A percentile compares a stretch with the other conserved stretches of the same genome.
phyloP scores from a whole-genome alignment of 2,329 filamentous ascomycete genomes.

The Calonectria honghensis region DNA sequence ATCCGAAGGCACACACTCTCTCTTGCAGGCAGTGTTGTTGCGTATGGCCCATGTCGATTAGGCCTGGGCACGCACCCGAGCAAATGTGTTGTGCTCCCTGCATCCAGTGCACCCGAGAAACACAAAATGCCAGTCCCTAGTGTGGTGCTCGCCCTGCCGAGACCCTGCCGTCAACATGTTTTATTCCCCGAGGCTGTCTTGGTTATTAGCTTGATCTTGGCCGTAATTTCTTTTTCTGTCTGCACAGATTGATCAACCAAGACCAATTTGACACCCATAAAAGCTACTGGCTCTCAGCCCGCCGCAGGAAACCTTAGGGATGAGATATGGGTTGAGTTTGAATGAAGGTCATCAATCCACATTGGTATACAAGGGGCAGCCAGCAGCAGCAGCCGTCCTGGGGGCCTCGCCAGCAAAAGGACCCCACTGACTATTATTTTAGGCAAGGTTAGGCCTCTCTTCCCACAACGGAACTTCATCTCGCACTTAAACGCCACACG shows the following conservation, averaged over 20 bases:
- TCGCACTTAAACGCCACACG: slow-evolving; percentile 25
- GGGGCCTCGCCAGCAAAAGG: slow-evolving; percentile 5
- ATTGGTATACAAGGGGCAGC: neutral
- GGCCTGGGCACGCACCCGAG: neutral
- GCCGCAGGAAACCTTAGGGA: neutral
- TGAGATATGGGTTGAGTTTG: neutral
- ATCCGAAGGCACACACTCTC: neutral
- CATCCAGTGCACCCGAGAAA: neutral
- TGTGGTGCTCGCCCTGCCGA: slow-evolving; percentile 21
- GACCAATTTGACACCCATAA: no score
- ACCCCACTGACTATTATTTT: slow-evolving; percentile 7
- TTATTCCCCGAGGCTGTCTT: slow-evolving; percentile 24
- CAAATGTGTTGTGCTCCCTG: neutral
- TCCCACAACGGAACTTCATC: slow-evolving; percentile 19
- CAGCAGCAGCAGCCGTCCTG: neutral
- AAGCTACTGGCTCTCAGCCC: neutral
- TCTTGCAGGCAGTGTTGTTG: slow-evolving; percentile 6
- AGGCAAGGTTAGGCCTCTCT: slow-evolving; percentile 1
- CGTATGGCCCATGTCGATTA: slow-evolving; percentile 9
- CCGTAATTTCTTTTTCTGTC: neutral
- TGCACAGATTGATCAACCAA: neutral
- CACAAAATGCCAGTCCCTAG: slow-evolving; percentile 1
- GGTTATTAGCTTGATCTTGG: neutral
- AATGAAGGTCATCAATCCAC: neutral
- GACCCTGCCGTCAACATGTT: slow-evolving; percentile 20